phyloP scores from a whole-genome alignment of 192 early-diverging fungal genomes.

The Pilobolus umbonatus region DNA sequence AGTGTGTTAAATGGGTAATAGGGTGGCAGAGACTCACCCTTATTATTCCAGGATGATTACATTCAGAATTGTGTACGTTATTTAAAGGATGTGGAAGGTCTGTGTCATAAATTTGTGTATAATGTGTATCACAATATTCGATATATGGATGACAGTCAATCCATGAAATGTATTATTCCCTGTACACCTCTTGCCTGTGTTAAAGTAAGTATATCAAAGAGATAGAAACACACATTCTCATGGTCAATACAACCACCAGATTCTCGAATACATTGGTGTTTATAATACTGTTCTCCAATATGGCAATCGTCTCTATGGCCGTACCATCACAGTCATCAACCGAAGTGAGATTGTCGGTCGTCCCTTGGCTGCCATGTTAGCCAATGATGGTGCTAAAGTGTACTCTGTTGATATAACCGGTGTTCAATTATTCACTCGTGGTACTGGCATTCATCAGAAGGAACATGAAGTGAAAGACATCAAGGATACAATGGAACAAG shows the following conservation, averaged over 20 bases:
- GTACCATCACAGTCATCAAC: slow-evolving; percentile 90
- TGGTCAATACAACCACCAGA: slow-evolving; percentile 32
- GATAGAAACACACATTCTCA: neutral
- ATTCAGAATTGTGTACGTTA: slow-evolving; percentile 86
- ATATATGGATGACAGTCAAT: slow-evolving; percentile 75
- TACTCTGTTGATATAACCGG: slow-evolving; percentile 92
- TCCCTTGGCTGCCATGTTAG: slow-evolving; percentile 92
- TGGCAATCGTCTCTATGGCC: slow-evolving; percentile 93
- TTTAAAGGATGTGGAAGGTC: slow-evolving; percentile 94
- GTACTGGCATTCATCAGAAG: slow-evolving; percentile 51
- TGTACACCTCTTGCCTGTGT: slow-evolving; percentile 98
- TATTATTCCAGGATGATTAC: slow-evolving; percentile 69
- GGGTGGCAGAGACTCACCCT: neutral
- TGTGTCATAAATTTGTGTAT: slow-evolving; percentile 91
- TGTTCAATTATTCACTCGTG: slow-evolving; percentile 75
- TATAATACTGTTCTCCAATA: slow-evolving; percentile 86
- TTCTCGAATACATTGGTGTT: slow-evolving; percentile 92
- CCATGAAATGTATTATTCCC: slow-evolving; percentile 93
- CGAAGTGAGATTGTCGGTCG: slow-evolving; percentile 96
- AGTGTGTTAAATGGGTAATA: neutral
- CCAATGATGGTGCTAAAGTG: slow-evolving; percentile 98
- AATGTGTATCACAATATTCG: slow-evolving; percentile 89
- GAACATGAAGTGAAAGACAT: slow-evolving; percentile 76
- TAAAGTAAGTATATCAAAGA: slow-evolving; percentile 56
- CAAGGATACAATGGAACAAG: slow-evolving; percentile 67